These are phyloP conservation scores for Saprolegnia parasitica DNA, from an alignment of 352 stramenopile species.

Conservation along the genomic window DNA sequence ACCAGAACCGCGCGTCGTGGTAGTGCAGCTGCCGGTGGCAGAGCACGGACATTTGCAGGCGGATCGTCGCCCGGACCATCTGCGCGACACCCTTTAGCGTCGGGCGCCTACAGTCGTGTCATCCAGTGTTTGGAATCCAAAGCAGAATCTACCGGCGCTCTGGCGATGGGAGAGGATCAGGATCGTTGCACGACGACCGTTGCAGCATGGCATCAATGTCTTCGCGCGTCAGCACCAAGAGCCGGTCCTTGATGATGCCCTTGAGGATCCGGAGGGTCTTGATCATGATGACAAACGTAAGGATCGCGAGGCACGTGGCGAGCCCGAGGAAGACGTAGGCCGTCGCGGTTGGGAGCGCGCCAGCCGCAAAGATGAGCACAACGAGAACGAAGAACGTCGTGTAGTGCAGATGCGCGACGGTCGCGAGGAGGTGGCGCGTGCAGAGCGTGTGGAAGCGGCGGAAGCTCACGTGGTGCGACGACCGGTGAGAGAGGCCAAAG, in stretches of 20 bases:
- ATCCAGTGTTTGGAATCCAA: too few species aligned
- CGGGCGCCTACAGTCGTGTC: conserved; percentile 28
- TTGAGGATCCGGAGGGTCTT: conserved; percentile 79
- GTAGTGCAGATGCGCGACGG: conserved; percentile 76
- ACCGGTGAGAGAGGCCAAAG: conserved; percentile 45
- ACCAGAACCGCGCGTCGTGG: conserved; percentile 82
- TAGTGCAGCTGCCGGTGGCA: conserved; percentile 77
- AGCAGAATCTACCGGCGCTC: conserved; percentile 18
- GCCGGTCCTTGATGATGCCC: conserved; percentile 76
- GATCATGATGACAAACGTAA: conserved; percentile 79
- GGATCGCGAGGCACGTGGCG: conserved; percentile 43
- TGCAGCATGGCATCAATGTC: conserved; percentile 46
- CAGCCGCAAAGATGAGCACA: conserved; percentile 58
- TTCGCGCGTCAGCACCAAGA: conserved; percentile 58
- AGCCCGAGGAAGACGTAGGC: conserved; percentile 76
- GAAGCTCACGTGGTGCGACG: conserved; percentile 36
- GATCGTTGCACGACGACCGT: neutral
- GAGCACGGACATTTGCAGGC: conserved; percentile 85
- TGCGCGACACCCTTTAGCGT: conserved; percentile 57
- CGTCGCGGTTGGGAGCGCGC: conserved; percentile 53
- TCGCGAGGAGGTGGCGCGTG: conserved; percentile 79
- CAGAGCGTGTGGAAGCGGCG: conserved; percentile 73
- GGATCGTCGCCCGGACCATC: conserved; percentile 60
- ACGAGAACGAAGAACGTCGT: conserved; percentile 75
- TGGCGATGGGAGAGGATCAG: conserved; percentile 8